Base-by-base conservation (phyloP, 306 rosid species). In the Lathyrus sativus region DNA sequence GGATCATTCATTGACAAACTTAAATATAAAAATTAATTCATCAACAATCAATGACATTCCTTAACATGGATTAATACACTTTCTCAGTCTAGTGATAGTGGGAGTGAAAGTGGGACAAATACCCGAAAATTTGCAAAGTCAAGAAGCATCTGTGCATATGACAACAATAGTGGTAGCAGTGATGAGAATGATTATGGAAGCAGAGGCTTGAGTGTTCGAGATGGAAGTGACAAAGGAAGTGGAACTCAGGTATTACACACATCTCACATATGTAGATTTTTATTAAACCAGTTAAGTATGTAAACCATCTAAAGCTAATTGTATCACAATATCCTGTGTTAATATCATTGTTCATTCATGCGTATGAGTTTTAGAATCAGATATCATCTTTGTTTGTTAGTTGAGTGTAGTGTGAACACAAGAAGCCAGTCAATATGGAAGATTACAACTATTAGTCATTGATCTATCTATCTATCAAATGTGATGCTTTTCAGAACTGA, bases 71-170 rank as follows among this genome's bases (percentile, higher is more conserved):
- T 45, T 76, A 29, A 74, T 49, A 35, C 22, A 26, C 46, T 83
- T 64, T 65, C 74, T 66, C 88, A 87, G 93, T 85, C 89, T 71
- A 80, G 89, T 62, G 86, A 81, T 60, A 83, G 91, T 73, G 93
- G 77, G 65, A 87, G 86, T 67, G 89, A 84, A 77, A 88, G 88
- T 80, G 87, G 85, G 13, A 76, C 81, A 62, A 48, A 73, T 42
- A 65, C 75, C 64, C 81, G 83, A 74, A 85, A 81, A 71, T 74
- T 70, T 50, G 75, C 65, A 3, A 84, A 80, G 75, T 73, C 87
- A 14, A 78, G 64, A 75, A 73, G 77, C 75, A 51, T 61, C 7
- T 84, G 77, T 60, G 84, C 80, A 28, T 73, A 78, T 28, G 86
- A 80, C 67, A 88, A 83, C 68, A 81, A 78, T 62, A 75, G 70